These are phyloP conservation scores for Stephanodiscus triporus DNA, from an alignment of 108 stramenopile genomes.

Conservation along the genomic window DNA sequence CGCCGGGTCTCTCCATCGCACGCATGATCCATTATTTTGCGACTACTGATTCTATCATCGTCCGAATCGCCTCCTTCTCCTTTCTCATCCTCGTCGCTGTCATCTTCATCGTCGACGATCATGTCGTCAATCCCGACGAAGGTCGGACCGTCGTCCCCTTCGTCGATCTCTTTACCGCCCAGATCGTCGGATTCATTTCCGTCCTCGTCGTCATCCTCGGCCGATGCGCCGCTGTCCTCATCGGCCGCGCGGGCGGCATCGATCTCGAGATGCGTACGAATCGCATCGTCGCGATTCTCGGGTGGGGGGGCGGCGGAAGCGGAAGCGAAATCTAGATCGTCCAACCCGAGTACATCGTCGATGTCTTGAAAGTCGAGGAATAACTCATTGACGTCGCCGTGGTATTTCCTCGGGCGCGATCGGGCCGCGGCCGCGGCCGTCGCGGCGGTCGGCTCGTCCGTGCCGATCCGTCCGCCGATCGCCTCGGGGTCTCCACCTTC, in stretches of 20 bases:
- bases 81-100: not conserved
- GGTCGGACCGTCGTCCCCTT: not conserved
- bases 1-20: not conserved
- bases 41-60: not conserved
- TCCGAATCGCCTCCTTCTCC: not conserved
- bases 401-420: not conserved
- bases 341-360: slow-evolving; percentile 25
- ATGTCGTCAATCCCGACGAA: slow-evolving; percentile 8
- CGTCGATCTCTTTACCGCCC: not conserved
- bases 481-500: not conserved
- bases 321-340: not conserved
- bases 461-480: not conserved
- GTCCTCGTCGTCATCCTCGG: not conserved
- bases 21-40: not conserved
- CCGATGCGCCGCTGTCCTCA: not conserved
- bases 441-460: not conserved
- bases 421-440: not conserved
- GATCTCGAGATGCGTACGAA: not conserved
- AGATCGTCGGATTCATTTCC: not conserved
- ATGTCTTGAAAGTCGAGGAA: slow-evolving; percentile 13
- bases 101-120: not conserved
- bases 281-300: too few relatives aligned
- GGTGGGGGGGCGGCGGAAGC: not conserved
- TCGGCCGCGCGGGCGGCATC: not conserved
- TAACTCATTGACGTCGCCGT: slow-evolving; percentile 24